Conservation (phyloP, 108 stramenopile species). For the Parietichytrium sp. region DNA sequence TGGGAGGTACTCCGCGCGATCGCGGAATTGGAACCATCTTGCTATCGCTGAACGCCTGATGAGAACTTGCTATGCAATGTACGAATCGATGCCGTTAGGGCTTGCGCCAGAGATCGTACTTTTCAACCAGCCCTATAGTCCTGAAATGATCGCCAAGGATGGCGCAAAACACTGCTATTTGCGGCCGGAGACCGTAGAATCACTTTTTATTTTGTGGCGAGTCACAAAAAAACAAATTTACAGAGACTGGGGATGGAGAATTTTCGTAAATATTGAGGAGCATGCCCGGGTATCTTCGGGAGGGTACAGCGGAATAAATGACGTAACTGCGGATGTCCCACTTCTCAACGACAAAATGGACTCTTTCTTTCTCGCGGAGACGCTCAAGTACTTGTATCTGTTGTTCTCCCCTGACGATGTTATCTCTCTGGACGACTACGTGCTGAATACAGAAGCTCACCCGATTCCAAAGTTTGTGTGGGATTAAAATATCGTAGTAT, state of each 20-base stretch:
- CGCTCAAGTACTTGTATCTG: conserved; percentile 87
- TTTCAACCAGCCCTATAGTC: background rate
- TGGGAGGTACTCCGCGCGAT: background rate
- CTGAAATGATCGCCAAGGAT: conserved; percentile 5
- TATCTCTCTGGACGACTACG: conserved; percentile 60
- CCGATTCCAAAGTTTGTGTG: conserved; percentile 61
- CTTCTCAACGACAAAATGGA: conserved; percentile 77
- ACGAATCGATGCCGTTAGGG: conserved; percentile 49
- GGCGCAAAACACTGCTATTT: conserved; percentile 55
- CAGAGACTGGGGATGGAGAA: conserved; percentile 60
- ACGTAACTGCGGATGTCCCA: conserved; percentile 42
- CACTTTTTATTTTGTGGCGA: conserved; percentile 51
- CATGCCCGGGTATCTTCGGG: conserved; percentile 48
- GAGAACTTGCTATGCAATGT: conserved; percentile 50
- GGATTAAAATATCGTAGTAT: too few relatives aligned
- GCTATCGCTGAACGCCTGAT: conserved; percentile 39
- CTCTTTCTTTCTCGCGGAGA: conserved; percentile 90
- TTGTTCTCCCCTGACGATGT: conserved; percentile 71
- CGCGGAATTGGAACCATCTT: background rate
- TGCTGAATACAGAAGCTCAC: conserved; percentile 96
- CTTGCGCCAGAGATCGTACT: conserved; percentile 61
- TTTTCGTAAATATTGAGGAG: conserved; percentile 56
- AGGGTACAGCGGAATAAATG: conserved; percentile 51
- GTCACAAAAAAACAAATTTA: conserved; percentile 56
- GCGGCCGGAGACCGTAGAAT: conserved; percentile 64